These are phyloP conservation scores for Boletales sp. DNA, from an alignment of 768 basidiomycete species.

Conservation along the genomic window DNA sequence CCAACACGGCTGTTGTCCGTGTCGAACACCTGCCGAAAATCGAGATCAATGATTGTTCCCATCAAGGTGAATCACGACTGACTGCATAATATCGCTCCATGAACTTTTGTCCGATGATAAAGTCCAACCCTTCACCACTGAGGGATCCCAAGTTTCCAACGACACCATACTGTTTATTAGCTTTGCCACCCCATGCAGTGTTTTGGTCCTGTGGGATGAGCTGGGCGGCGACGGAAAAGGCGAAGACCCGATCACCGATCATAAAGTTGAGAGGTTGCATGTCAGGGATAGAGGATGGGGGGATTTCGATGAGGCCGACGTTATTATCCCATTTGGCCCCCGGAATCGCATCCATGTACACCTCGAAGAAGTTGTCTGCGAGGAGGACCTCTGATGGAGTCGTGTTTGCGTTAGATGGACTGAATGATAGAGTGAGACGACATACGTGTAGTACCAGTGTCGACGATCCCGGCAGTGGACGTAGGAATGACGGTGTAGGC, in stretches of 20 bases:
- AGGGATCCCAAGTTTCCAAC: conserved; percentile 4
- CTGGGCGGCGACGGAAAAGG: conserved; percentile 10
- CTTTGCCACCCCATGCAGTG: conserved; percentile 2
- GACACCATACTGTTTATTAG: background rate
- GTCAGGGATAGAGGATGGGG: background rate
- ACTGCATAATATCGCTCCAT: conserved; percentile 11
- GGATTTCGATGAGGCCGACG: conserved; percentile 8
- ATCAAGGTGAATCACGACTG: background rate
- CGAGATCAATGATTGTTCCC: background rate
- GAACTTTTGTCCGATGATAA: conserved; percentile 12
- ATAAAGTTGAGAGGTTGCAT: conserved; percentile 11
- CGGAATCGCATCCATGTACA: background rate
- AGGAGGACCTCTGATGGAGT: background rate
- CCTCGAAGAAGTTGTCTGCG: background rate
- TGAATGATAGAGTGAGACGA: background rate
- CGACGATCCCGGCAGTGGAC: background rate
- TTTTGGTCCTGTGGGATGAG: conserved; percentile 7
- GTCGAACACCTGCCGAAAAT: conserved; percentile 7
- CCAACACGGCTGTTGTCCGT: conserved; percentile 9
- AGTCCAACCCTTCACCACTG: background rate
- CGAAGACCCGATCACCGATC: background rate
- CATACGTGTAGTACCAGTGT: background rate
- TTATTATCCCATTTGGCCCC: background rate
- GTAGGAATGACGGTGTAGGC: background rate
- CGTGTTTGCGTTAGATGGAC: background rate